Base-by-base conservation (phyloP, 768 basidiomycete genomes). In the Russula ochroleuca region DNA sequence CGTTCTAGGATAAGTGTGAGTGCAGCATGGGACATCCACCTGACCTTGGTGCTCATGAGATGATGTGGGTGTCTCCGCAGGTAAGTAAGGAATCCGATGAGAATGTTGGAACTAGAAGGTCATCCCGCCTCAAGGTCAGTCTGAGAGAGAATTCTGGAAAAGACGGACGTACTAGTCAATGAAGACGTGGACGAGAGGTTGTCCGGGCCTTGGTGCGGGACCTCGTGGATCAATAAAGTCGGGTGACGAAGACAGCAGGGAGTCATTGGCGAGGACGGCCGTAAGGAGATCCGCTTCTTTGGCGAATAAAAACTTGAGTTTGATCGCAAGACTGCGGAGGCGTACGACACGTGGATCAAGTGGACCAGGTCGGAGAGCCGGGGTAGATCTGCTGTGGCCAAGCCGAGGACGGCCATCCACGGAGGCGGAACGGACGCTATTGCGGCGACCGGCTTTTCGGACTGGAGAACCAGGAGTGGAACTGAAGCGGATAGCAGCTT, bases 1-100 rank as follows among this genome's bases (percentile, higher is more conserved):
- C 92, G 82, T 75, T 94, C 92, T 41, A 95, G 79, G 59, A 94
- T 82, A 41, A 94, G 80, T 1, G 85, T 80, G 37, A 94, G 79
- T 6, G 89, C 87, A 3, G 86, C 80, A 73, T 94, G 91, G 56
- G 88, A 93, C 23, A 95, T 74, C 66, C 85, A 85, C 64, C 75
- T 76, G 49, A 70, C 70, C 71, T 71, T 77, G 68, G 72, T 78
- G 68, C 70, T 69, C 23, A 69, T 64, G 59, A 72, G 69, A 51
- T 74, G 77, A 41, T 74, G 76, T n/a, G 78, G 75, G 66, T 83
- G 78, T 60, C 80, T 83, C 71, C 84, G 85, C 57, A 88, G 73
- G 73, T 87, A 84, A 33, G 80, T 83, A n/a, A 93, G 72, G 59
- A 93, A 81, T 38, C 92, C 92, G 64, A 94, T 86, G 51, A 94